Percentiles rank a stretch among this genome's conserved stretches.
Conservation (phyloP, 495 filamentous ascomycete genomes). For the Aspergillus affinis region DNA sequence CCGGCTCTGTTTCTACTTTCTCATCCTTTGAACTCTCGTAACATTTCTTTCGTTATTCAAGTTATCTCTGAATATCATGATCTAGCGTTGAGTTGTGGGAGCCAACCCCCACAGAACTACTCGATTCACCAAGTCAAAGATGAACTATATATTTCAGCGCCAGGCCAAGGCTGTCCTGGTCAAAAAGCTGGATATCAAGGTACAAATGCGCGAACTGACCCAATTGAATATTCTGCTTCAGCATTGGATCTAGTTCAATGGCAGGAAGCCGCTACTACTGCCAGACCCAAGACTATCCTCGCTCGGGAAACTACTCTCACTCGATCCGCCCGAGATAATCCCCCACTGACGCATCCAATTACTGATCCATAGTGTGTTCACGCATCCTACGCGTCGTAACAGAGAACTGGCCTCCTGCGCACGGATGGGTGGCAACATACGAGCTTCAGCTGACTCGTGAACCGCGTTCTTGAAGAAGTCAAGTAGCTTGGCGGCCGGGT, state of each 20-base stretch:
- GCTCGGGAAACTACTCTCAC: slow-evolving; percentile 4
- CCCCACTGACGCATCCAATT: slow-evolving; percentile 7
- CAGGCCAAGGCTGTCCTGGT: no score
- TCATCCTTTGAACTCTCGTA: no score
- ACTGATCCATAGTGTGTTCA: slow-evolving; percentile 1
- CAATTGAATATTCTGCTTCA: no score
- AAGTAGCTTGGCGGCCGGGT: slow-evolving; percentile 2
- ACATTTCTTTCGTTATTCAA: no score
- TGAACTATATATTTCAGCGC: no score
- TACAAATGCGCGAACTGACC: no score
- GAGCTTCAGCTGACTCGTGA: slow-evolving; percentile 2
- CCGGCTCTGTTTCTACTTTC: no score
- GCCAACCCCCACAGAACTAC: no score
- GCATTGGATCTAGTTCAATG: background rate
- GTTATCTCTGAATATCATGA: no score
- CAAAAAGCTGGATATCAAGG: no score
- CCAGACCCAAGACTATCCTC: slow-evolving; percentile 2
- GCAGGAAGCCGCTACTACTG: background rate
- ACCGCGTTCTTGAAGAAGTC: slow-evolving; percentile 1
- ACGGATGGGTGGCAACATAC: background rate
- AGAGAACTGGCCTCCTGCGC: background rate
- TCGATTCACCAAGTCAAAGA: no score
- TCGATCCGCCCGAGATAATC: slow-evolving; percentile 2
- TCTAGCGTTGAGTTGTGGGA: no score
- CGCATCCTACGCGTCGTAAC: slow-evolving; percentile 1